Evolutionary conservation across 805 yeast genomes (phyloP).

Genomic region (Ogataea neopini): DNA sequence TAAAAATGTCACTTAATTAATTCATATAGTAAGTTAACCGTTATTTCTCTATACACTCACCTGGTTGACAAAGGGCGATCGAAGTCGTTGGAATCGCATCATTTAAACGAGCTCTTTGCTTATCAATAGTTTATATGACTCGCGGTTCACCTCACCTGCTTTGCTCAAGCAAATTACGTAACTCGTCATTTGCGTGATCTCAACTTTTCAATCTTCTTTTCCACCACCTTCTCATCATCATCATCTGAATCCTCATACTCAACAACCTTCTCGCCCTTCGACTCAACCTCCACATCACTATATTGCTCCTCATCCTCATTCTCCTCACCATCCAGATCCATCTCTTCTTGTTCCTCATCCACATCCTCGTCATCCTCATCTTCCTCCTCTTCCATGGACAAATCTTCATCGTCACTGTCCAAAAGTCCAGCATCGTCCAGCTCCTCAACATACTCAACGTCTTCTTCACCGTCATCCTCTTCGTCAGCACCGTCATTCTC

Average conservation of each 20-base stretch:
- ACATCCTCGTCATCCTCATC: slow-evolving; percentile 21
- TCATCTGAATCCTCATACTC: slow-evolving; percentile 25
- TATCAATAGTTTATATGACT: too few species aligned
- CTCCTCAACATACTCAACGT: slow-evolving; percentile 74
- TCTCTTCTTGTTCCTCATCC: slow-evolving; percentile 24
- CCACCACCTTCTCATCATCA: slow-evolving; percentile 4
- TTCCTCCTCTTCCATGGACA: slow-evolving; percentile 21
- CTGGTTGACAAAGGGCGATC: too few species aligned
- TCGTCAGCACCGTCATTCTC: slow-evolving; percentile 32
- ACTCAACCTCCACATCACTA: slow-evolving; percentile 42
- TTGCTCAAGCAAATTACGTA: too few species aligned
- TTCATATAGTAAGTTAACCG: too few species aligned
- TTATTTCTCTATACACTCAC: too few species aligned
- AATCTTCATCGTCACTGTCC: slow-evolving; percentile 30
- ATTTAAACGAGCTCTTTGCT: too few species aligned
- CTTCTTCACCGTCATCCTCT: slow-evolving; percentile 37
- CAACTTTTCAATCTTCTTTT: not conserved
- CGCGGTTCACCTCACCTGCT: too few species aligned
- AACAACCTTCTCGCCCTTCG: slow-evolving; percentile 15
- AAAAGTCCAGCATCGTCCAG: slow-evolving; percentile 49
- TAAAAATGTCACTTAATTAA: not conserved
- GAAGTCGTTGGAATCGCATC: too few species aligned
- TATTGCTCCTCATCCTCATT: slow-evolving; percentile 41
- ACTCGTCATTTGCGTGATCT: too few species aligned
- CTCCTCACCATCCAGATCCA: slow-evolving; percentile 27